Conservation (phyloP, 2,329 filamentous ascomycete species). For the Dothiorella sarmentorum region DNA sequence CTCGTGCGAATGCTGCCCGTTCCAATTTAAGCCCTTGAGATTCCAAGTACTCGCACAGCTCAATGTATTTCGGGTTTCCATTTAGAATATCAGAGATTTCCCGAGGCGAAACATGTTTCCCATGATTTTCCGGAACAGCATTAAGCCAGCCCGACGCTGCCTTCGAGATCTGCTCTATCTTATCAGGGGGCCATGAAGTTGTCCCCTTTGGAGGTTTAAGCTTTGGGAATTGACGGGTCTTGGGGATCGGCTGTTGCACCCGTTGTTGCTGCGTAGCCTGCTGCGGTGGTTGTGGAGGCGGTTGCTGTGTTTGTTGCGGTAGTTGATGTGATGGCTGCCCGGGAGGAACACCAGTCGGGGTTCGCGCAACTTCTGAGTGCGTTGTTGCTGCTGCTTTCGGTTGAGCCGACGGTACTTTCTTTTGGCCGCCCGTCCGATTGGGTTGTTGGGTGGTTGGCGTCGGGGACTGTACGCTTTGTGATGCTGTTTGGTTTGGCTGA, state of each 20-base stretch:
- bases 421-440: not conserved
- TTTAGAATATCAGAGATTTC: slow-evolving; percentile 49
- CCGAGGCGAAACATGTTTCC: slow-evolving; percentile 36
- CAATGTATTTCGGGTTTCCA: slow-evolving; percentile 53
- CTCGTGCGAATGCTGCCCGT: slow-evolving; percentile 51
- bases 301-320: not conserved
- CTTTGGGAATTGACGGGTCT: not conserved
- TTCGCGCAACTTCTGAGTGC: no score
- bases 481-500: not conserved
- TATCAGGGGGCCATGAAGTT: slow-evolving; percentile 51
- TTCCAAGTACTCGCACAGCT: slow-evolving; percentile 54
- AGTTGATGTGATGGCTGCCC: not conserved
- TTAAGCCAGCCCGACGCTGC: slow-evolving; percentile 49
- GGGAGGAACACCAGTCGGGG: not conserved
- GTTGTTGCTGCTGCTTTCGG: not conserved
- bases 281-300: not conserved
- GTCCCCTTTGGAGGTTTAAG: slow-evolving; percentile 21
- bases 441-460: not conserved
- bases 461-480: not conserved
- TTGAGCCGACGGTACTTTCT: not conserved
- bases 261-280: not conserved
- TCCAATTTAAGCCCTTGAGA: slow-evolving; percentile 48
- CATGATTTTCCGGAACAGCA: slow-evolving; percentile 39
- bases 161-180: slow-evolving; percentile 50
- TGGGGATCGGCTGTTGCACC: not conserved